Conservation (phyloP, 768 basidiomycete genomes). For the Phaeolepiota aurea region DNA sequence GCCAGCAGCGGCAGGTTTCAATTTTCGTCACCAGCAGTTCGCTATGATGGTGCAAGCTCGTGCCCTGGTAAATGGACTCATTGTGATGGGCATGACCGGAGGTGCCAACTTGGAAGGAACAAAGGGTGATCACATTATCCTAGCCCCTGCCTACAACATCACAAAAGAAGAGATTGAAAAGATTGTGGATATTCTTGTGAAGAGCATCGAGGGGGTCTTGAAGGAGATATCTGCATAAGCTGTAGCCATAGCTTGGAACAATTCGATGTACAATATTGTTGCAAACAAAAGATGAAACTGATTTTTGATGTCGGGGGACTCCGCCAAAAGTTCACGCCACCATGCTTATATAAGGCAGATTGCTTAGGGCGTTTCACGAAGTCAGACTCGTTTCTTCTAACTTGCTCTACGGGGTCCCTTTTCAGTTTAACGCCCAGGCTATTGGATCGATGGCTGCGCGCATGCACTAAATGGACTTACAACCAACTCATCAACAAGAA, state of each 20-base stretch:
- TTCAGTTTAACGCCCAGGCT: slow-evolving; percentile 26
- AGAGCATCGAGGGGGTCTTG: slow-evolving; percentile 58
- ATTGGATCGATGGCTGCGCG: slow-evolving; percentile 78
- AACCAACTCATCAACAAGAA: slow-evolving; percentile 63
- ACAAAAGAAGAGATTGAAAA: slow-evolving; percentile 59
- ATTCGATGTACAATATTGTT: not conserved
- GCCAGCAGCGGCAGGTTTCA: slow-evolving; percentile 28
- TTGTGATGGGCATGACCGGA: slow-evolving; percentile 70
- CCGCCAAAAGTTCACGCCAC: slow-evolving; percentile 22
- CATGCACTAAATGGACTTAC: slow-evolving; percentile 89
- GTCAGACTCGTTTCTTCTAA: slow-evolving; percentile 20
- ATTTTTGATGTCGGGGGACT: not conserved
- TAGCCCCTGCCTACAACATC: slow-evolving; percentile 78
- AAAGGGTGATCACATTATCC: slow-evolving; percentile 61
- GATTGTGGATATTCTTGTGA: slow-evolving; percentile 61
- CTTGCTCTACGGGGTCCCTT: slow-evolving; percentile 22
- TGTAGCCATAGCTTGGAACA: slow-evolving; percentile 4
- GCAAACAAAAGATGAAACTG: not conserved
- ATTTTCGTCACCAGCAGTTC: slow-evolving; percentile 48
- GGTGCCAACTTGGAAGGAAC: slow-evolving; percentile 63
- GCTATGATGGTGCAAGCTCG: slow-evolving; percentile 66
- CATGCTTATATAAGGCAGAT: slow-evolving; percentile 40
- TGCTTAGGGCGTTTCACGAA: slow-evolving; percentile 25
- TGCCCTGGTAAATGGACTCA: slow-evolving; percentile 55
- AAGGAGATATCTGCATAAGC: slow-evolving; percentile 21